Base-by-base conservation (phyloP, 768 basidiomycete species). In the Trametes gibbosa region DNA sequence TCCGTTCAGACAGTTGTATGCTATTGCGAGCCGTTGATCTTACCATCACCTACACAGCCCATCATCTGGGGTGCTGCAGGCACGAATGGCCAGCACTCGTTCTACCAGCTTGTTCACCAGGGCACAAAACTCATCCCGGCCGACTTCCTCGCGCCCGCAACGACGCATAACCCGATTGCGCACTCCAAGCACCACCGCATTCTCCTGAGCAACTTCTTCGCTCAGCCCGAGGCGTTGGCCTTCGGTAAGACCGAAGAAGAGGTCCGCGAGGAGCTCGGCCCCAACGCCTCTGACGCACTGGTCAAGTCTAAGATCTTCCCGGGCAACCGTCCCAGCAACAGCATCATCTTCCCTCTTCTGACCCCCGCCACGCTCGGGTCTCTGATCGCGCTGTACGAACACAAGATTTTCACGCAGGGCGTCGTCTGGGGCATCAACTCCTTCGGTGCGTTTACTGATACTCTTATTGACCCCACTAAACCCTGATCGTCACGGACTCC, bases 1-100 rank as follows among this genome's bases (percentile, higher is more conserved):
- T 68, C 24, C 8, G 45, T 17, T 21, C n/a, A 21, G 7, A 27
- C 29, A 5, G 9, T 17, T 45, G 6, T 40, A 40, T 53, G 49
- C 10, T 50, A 24, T 3, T 17, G 13, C 41, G 23, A n/a, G 3
- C 5, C 17, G 37, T 39, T 39, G 7, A 17, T 8, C 37, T 14
- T 6, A 39, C 37, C 3, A 56, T 21, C 39, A 16, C 7, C 13
- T 19, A 13, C 37, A 13, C 66, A 95, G 88, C 96, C 97, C 14
- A 98, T 99, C 77, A 91, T 98, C 73, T 99, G 97, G 97, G 97
- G 96, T 65, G 95, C 95, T 10, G 88, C 92, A 0, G 97, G 96
- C 42, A 98, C 97, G 39, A 98, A 98, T 75, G 97, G 96, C 57
- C 96, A 98, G 73, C 97, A 99, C 78, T 98, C 97, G 9, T 98